These are phyloP conservation scores for Immersiella caudata DNA, from an alignment of 495 filamentous ascomycete genomes.

Conservation along the genomic window DNA sequence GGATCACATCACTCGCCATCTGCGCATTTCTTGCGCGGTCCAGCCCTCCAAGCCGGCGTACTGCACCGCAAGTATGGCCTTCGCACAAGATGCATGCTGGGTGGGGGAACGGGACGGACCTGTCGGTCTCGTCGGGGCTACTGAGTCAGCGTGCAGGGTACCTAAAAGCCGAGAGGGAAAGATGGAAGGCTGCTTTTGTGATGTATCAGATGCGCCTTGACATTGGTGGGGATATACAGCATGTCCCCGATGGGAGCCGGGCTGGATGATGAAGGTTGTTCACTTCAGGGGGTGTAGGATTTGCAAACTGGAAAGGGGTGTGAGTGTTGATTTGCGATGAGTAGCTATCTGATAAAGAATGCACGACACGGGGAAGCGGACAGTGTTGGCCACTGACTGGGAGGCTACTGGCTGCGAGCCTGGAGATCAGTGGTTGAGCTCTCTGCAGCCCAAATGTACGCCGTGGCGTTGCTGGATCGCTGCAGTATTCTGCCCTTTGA, in stretches of 20 bases:
- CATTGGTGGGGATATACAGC: background rate
- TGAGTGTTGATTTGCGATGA: no score
- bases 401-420: no score
- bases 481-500: background rate
- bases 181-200: background rate
- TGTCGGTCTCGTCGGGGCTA: background rate
- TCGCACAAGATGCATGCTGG: no score
- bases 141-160: background rate
- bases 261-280: background rate
- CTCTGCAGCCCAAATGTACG: background rate
- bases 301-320: no score
- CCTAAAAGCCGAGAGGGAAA: background rate
- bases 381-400: background rate
- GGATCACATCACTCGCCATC: background rate
- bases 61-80: background rate
- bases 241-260: background rate
- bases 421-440: no score
- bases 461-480: background rate
- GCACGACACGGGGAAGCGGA: background rate
- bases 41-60: background rate
- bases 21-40: background rate
- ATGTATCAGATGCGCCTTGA: background rate
- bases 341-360: background rate
- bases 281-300: background rate
- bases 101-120: background rate